These are phyloP conservation scores for Microsporum canis DNA, from an alignment of 2,329 filamentous ascomycete genomes.

Conservation along the genomic window DNA sequence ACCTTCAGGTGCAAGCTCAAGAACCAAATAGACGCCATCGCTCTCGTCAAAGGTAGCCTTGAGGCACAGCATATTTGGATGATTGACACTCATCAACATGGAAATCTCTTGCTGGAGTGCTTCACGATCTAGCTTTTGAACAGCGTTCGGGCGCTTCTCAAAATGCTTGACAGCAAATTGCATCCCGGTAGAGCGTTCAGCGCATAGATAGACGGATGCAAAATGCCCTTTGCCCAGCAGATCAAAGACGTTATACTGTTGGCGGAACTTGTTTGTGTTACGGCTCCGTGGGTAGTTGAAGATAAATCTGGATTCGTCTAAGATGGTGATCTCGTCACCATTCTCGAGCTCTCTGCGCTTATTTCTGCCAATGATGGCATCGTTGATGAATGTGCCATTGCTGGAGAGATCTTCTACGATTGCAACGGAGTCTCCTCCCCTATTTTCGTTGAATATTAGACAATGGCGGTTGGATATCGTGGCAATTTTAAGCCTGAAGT, in stretches of 20 bases:
- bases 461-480: conserved; percentile 72
- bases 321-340: conserved; percentile 78
- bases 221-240: conserved; percentile 92
- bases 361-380: conserved; percentile 80
- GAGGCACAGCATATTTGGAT: conserved; percentile 81
- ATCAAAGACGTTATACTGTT: conserved; percentile 74
- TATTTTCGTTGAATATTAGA: conserved; percentile 46
- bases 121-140: conserved; percentile 73
- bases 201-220: conserved; percentile 81
- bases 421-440: conserved; percentile 49
- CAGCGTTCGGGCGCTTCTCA: conserved; percentile 68
- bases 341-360: conserved; percentile 80
- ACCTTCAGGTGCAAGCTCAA: conserved; percentile 83
- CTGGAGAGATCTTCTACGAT: conserved; percentile 87
- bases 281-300: conserved; percentile 77
- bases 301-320: conserved; percentile 75
- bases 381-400: conserved; percentile 95
- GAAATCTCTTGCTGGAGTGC: conserved; percentile 91
- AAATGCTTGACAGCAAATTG: conserved; percentile 92
- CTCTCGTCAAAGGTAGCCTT: conserved; percentile 92
- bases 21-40: conserved; percentile 78
- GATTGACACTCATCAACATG: conserved; percentile 92
- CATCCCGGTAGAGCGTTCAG: conserved; percentile 71
- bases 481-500: conserved; percentile 62
- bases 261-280: conserved; percentile 64